Conservation (phyloP, 73 alveolate species). For the Blepharisma stoltei region DNA sequence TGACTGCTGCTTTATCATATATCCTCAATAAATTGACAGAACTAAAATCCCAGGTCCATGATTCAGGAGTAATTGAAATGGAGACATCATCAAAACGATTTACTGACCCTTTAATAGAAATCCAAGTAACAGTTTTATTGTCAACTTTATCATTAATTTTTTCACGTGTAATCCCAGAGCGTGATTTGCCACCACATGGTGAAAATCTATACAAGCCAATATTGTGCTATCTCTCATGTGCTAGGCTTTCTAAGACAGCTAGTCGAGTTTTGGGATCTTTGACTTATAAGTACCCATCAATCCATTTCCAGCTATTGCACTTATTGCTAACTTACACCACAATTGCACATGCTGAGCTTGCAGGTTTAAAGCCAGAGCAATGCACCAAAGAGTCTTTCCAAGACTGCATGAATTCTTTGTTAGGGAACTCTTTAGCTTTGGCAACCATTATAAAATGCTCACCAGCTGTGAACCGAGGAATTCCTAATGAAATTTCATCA, state of each 20-base stretch:
- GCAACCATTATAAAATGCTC: not conserved
- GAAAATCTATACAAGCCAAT: conserved; percentile 1
- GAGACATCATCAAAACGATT: too few relatives aligned
- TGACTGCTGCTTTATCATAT: too few relatives aligned
- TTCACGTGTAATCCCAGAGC: too few relatives aligned
- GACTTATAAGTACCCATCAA: not conserved
- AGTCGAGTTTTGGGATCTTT: not conserved
- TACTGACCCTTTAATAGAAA: too few relatives aligned
- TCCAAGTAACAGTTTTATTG: too few relatives aligned
- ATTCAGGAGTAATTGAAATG: too few relatives aligned
- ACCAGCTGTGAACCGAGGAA: not conserved
- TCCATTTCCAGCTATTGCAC: not conserved
- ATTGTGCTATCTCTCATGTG: not conserved
- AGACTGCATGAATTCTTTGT: not conserved
- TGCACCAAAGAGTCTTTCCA: not conserved
- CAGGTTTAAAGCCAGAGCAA: not conserved
- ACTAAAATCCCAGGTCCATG: too few relatives aligned
- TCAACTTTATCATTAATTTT: too few relatives aligned
- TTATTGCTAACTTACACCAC: conserved; percentile 1
- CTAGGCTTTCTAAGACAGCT: not conserved
- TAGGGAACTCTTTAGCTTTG: not conserved
- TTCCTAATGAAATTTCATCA: not conserved
- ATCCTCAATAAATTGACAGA: too few relatives aligned
- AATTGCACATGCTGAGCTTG: conserved; percentile 11
- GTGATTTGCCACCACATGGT: not conserved